These are phyloP conservation scores for Oryza punctata DNA, from an alignment of 176 grass and related monocot species.

Conservation along the genomic window DNA sequence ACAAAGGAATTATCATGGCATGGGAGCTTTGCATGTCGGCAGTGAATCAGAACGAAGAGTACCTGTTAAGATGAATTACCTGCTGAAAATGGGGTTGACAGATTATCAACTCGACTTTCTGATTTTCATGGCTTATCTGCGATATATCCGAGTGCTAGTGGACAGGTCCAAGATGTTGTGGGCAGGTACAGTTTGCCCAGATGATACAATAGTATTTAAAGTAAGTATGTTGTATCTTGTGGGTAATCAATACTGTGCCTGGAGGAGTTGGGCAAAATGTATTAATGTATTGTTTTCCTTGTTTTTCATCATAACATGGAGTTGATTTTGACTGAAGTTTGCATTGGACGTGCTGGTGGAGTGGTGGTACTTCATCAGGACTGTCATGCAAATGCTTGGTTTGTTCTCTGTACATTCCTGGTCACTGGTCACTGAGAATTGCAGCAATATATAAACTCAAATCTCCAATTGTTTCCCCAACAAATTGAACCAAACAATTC, in stretches of 20 bases:
- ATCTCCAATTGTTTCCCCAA: neutral
- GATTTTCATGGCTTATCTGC: neutral
- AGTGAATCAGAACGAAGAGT: neutral
- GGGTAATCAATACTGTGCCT: constrained; percentile 22
- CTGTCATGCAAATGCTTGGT: neutral
- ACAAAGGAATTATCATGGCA: neutral
- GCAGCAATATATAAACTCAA: neutral
- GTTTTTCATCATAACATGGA: neutral
- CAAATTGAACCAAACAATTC: neutral
- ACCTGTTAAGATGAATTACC: neutral
- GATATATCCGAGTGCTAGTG: neutral
- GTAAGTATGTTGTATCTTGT: constrained; percentile 18
- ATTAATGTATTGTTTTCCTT: constrained; percentile 6
- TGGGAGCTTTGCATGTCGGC: neutral
- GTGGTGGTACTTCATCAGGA: neutral
- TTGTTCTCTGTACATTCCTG: neutral
- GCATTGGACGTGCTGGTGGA: neutral
- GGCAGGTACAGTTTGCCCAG: constrained; percentile 16
- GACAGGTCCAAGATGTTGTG: neutral
- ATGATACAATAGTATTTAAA: constrained; percentile 3
- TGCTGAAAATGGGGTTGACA: neutral
- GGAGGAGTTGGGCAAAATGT: constrained; percentile 27
- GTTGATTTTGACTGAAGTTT: constrained; percentile 6
- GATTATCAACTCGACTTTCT: neutral
- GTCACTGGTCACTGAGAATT: neutral